Conservation (phyloP, 148 eudicot species). For the Diospyros kaki region DNA sequence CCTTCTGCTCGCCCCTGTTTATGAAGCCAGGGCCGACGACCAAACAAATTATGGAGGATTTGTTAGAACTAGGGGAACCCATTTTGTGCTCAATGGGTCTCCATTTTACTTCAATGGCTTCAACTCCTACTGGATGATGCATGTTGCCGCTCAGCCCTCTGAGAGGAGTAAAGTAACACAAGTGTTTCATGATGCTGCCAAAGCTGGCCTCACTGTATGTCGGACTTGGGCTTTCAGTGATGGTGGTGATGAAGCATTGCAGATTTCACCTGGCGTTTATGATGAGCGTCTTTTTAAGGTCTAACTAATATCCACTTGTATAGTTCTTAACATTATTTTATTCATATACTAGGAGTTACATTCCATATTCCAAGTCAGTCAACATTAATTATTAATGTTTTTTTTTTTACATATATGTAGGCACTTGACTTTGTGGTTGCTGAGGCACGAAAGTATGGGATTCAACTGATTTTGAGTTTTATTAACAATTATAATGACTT, state of each 20-base stretch:
- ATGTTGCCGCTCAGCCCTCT: conserved; percentile 14
- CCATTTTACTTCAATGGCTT: conserved; percentile 18
- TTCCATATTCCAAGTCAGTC: too few relatives aligned
- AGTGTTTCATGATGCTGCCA: conserved; percentile 14
- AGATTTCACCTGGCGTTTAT: conserved; percentile 21
- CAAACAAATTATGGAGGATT: background rate
- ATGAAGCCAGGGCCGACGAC: background rate
- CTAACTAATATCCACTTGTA: too few relatives aligned
- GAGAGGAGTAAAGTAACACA: conserved; percentile 18
- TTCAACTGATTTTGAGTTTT: conserved; percentile 26
- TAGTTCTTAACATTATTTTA: too few relatives aligned
- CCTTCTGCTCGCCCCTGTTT: background rate
- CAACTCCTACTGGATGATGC: conserved; percentile 31
- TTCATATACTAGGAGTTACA: too few relatives aligned
- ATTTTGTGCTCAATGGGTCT: conserved; percentile 7
- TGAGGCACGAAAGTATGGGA: conserved; percentile 33
- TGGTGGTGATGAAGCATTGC: conserved; percentile 19
- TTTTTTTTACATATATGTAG: conserved; percentile 1
- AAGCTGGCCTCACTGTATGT: conserved; percentile 18
- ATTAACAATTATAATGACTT: conserved; percentile 34
- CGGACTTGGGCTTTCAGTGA: conserved; percentile 29
- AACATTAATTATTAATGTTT: too few relatives aligned
- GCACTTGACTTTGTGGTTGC: conserved; percentile 38
- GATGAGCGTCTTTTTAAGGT: conserved; percentile 25
- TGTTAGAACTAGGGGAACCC: conserved; percentile 6